Evolutionary conservation across 768 basidiomycete genomes (phyloP).

Genomic region (Suillus bovinus): DNA sequence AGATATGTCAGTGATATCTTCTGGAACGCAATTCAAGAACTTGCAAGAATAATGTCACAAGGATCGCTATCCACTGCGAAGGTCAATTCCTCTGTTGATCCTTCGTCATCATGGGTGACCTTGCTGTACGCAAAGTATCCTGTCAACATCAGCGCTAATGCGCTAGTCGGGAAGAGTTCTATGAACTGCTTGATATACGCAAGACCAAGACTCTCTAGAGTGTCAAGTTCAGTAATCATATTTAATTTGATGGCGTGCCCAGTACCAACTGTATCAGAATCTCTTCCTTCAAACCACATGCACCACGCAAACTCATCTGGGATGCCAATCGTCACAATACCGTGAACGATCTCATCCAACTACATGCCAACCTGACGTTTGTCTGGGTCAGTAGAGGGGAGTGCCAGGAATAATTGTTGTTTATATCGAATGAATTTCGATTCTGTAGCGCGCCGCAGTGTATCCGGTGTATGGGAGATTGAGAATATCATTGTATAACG

Average conservation of each 20-base stretch:
- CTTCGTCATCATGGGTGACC: no score
- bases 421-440: constrained; percentile 70
- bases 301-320: constrained; percentile 85
- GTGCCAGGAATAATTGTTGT: constrained; percentile 56
- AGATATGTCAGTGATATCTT: constrained; percentile 1
- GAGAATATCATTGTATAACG: constrained; percentile 75
- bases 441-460: constrained; percentile 76
- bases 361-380: constrained; percentile 58
- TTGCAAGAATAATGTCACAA: constrained; percentile 62
- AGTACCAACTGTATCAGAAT: constrained; percentile 68
- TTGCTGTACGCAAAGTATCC: constrained; percentile 46
- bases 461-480: constrained; percentile 82
- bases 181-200: constrained; percentile 59
- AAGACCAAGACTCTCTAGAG: constrained; percentile 61
- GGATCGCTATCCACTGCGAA: constrained; percentile 21
- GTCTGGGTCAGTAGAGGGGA: constrained; percentile 45
- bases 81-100: no score
- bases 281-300: constrained; percentile 70
- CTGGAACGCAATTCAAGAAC: constrained; percentile 18
- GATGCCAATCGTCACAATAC: constrained; percentile 72
- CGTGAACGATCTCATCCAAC: constrained; percentile 71
- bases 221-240: constrained; percentile 9
- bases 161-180: constrained; percentile 44
- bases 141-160: no score
- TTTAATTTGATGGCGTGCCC: constrained; percentile 10